phyloP scores from a whole-genome alignment of 2,329 filamentous ascomycete genomes.

The Penicillium sp. region DNA sequence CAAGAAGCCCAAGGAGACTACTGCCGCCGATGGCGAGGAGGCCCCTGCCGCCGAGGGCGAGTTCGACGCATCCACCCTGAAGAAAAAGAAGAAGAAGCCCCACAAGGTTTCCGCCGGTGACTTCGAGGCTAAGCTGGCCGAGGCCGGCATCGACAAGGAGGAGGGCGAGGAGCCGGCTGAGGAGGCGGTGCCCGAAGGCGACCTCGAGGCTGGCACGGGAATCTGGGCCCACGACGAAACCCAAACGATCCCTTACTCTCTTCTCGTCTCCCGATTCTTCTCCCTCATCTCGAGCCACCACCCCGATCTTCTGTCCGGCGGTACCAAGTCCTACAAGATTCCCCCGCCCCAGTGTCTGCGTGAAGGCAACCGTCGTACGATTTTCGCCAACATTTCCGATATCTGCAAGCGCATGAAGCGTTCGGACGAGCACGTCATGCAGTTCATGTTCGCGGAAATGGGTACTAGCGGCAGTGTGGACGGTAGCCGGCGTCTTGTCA shows the following conservation, averaged over 20 bases:
- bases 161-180: conserved; percentile 56
- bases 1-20: conserved; percentile 58
- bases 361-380: conserved; percentile 99
- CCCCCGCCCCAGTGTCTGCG: conserved; percentile 96
- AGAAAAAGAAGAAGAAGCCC: conserved; percentile 76
- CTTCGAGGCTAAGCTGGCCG: conserved; percentile 65
- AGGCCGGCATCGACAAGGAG: conserved; percentile 59
- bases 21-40: conserved; percentile 50
- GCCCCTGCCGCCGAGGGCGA: conserved; percentile 55
- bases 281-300: conserved; percentile 91
- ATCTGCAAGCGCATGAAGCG: conserved; percentile 99
- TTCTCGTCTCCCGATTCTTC: conserved; percentile 91
- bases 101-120: conserved; percentile 60
- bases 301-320: conserved; percentile 86
- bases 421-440: conserved; percentile 93
- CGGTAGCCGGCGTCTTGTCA: conserved; percentile 86
- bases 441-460: conserved; percentile 96
- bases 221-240: conserved; percentile 83
- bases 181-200: conserved; percentile 62
- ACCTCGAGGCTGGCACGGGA: conserved; percentile 82
- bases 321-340: conserved; percentile 97
- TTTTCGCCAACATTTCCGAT: conserved; percentile 98
- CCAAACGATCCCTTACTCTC: conserved; percentile 75
- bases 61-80: conserved; percentile 65
- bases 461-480: conserved; percentile 95